Base-by-base conservation (phyloP, 441 rosid species). In the Euphorbia corollata region DNA sequence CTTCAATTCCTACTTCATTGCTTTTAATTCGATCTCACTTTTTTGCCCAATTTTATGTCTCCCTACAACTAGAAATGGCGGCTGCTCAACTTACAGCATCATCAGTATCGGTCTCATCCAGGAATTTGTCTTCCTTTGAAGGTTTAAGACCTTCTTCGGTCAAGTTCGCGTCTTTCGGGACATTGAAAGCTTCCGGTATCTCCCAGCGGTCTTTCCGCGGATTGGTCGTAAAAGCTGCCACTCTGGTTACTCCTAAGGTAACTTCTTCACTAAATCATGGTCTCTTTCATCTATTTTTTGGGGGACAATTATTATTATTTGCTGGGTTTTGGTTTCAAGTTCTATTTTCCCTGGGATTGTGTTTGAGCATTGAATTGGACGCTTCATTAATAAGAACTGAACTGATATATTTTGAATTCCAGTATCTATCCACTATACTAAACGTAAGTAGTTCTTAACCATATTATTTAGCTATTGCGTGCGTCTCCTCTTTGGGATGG, bases 231-330 rank as follows among this genome's bases (percentile, higher is more conserved):
- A 85, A 77, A 78, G 97, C 97, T 64, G 90, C 97, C 50, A 72
- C 88, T 19, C 81, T 80, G 2, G 96, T 93, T 19, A 92, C 97
- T 63, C 93, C 99, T 13, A 91, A 93, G 96, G 99, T 93, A 55
- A 56, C 39, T 11, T 61, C 39, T 18, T 54, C 8, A 0, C 27
- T 16, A 5, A 59, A 4, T 30, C 2, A 12, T 13, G 4, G 3
- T 27, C 19, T 24, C 61, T 57, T 8, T 57, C 38, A 5, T 24
- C n/a, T 57, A 59, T 59, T 32, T 11, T 30, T 6, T 7, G 5
- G 1, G 1, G 57, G 16, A 32, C 20, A 13, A 50, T 39, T 10
- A 24, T 20, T 47, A 4, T 41, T 13, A 10, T 23, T 41, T 41
- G 6, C 32, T 67, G 13, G 6, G 12, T 27, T 59, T 58, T 23